Conservation (phyloP, 1,284 basidiomycete species). For the Coniophora puteana region DNA sequence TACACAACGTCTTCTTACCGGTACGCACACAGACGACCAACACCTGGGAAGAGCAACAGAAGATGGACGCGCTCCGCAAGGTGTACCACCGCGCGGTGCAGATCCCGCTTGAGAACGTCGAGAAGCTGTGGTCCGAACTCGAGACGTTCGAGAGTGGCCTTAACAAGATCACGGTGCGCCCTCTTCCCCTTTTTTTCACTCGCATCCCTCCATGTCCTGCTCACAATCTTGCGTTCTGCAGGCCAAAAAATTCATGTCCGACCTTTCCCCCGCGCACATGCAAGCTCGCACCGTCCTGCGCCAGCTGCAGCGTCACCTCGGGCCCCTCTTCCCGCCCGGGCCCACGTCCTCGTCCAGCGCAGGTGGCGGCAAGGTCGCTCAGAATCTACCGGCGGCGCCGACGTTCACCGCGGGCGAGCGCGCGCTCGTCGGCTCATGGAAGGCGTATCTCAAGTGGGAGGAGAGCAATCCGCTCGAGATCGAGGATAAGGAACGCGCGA, state of each 20-base stretch:
- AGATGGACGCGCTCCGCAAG: constrained; percentile 90
- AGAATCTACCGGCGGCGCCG: constrained; percentile 71
- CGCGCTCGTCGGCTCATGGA: constrained; percentile 81
- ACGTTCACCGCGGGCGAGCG: constrained; percentile 75
- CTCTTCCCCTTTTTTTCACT: neutral
- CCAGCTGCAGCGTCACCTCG: constrained; percentile 76
- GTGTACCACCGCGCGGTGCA: constrained; percentile 93
- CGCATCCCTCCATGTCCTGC: neutral
- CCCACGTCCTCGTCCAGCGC: constrained; percentile 34
- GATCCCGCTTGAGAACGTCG: constrained; percentile 92
- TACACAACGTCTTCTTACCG: too few relatives aligned
- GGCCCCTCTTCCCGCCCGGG: constrained; percentile 56
- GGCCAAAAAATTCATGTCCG: constrained; percentile 94
- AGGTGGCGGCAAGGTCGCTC: constrained; percentile 41
- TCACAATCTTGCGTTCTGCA: constrained; percentile 29
- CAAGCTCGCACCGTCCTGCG: constrained; percentile 88
- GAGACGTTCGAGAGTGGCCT: constrained; percentile 90
- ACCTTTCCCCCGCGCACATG: constrained; percentile 85
- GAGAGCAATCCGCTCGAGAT: constrained; percentile 91
- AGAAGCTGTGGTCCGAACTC: constrained; percentile 92
- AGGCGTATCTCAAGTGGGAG: constrained; percentile 93
- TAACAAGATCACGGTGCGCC: constrained; percentile 80
- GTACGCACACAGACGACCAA: constrained; percentile 59
- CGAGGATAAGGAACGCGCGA: constrained; percentile 77
- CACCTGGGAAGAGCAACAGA: constrained; percentile 95